Percentiles rank a stretch among this genome's conserved stretches.
Conservation (phyloP, 1,139 yeast genomes). For the Entelexis paramagnoliae region DNA sequence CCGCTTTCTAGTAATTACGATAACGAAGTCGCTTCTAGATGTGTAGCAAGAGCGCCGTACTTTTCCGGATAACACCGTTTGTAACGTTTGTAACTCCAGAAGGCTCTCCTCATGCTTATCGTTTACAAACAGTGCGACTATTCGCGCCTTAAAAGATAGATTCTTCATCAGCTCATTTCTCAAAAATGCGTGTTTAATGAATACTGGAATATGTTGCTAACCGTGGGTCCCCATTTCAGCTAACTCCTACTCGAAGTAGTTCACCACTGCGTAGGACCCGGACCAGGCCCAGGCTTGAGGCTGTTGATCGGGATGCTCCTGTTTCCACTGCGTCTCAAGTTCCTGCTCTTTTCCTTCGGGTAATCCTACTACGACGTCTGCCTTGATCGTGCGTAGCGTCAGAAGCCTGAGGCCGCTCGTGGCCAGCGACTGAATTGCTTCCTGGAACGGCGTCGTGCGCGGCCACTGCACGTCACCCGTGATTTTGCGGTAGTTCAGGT, state of each 20-base stretch:
- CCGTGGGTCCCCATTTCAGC: no score
- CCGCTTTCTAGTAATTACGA: no score
- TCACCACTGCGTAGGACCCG: constrained; percentile 87
- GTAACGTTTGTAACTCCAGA: no score
- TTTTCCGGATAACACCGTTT: no score
- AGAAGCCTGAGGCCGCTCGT: constrained; percentile 49
- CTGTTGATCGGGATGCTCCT: constrained; percentile 36
- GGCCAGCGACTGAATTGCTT: constrained; percentile 63
- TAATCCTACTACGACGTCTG: constrained; percentile 91
- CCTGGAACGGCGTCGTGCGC: constrained; percentile 58
- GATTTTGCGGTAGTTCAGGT: constrained; percentile 84
- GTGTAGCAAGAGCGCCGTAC: no score
- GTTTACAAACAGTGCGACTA: no score
- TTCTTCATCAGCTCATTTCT: no score
- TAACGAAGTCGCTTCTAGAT: no score
- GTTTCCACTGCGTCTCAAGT: constrained; percentile 49
- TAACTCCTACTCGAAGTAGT: constrained; percentile 5
- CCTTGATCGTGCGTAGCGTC: constrained; percentile 85
- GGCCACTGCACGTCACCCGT: constrained; percentile 89
- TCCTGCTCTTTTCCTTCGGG: constrained; percentile 57
- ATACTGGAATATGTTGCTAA: no score
- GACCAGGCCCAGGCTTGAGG: constrained; percentile 73
- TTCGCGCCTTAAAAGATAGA: no score
- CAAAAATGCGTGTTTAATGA: no score
- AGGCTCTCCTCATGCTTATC: no score